These are phyloP conservation scores for Vitis riparia DNA, from an alignment of 164 flowering plant genomes.

Conservation along the genomic window DNA sequence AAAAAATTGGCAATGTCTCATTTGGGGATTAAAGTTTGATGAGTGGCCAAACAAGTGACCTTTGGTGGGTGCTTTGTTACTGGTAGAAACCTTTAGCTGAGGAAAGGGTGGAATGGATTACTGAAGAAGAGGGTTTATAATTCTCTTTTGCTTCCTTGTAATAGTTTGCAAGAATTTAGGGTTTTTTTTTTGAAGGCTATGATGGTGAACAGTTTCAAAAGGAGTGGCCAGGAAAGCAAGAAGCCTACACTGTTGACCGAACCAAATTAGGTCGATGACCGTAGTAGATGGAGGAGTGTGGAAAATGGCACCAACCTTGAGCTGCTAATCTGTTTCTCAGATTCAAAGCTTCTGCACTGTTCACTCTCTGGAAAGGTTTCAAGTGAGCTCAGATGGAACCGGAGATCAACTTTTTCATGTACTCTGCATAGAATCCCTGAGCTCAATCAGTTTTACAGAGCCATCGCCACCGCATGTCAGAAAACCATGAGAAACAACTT, in stretches of 20 bases:
- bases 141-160: too few relatives aligned
- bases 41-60: too few relatives aligned
- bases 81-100: too few relatives aligned
- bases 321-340: background rate
- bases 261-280: too few relatives aligned
- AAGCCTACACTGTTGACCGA: too few relatives aligned
- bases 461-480: slow-evolving; percentile 98
- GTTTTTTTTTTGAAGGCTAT: too few relatives aligned
- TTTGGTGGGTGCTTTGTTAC: too few relatives aligned
- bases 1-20: too few relatives aligned
- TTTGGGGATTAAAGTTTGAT: too few relatives aligned
- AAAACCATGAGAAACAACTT: slow-evolving; percentile 72
- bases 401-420: background rate
- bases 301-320: background rate
- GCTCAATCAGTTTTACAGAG: slow-evolving; percentile 59
- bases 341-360: background rate
- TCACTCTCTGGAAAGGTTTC: background rate
- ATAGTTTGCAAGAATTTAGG: too few relatives aligned
- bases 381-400: background rate
- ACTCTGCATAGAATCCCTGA: slow-evolving; percentile 26
- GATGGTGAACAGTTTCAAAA: background rate
- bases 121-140: too few relatives aligned
- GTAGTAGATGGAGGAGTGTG: background rate
- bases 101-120: too few relatives aligned
- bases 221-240: background rate